Percentiles rank a stretch among this genome's conserved stretches.
Conservation (phyloP, 2,329 filamentous ascomycete species). For the Fusarium sp. region DNA sequence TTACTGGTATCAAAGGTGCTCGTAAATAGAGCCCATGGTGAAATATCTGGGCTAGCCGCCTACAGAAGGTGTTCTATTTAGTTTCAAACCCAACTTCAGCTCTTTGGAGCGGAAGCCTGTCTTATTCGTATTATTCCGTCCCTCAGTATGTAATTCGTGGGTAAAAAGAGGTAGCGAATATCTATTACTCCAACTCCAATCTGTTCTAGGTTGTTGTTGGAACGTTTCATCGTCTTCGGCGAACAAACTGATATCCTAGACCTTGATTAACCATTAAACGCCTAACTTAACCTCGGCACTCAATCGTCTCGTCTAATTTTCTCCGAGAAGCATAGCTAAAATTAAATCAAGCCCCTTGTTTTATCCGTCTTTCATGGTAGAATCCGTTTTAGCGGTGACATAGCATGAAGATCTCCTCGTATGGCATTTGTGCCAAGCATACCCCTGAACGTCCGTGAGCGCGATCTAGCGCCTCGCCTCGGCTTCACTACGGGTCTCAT, state of each 20-base stretch:
- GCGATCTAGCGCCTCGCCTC: background rate
- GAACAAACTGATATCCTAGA: too few species aligned
- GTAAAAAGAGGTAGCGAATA: too few species aligned
- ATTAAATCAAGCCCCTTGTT: background rate
- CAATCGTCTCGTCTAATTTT: rapidly evolving
- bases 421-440: background rate
- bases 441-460: background rate
- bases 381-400: background rate
- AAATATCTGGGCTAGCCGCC: rapidly evolving
- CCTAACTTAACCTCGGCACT: too few species aligned
- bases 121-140: too few species aligned
- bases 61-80: rapidly evolving
- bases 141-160: too few species aligned
- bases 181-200: too few species aligned
- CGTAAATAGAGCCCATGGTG: background rate
- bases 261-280: too few species aligned
- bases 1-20: constrained; percentile 27
- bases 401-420: background rate
- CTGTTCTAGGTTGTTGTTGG: too few species aligned
- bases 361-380: rapidly evolving
- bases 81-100: rapidly evolving
- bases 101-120: background rate
- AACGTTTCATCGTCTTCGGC: too few species aligned
- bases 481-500: background rate
- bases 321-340: background rate